phyloP scores from a whole-genome alignment of 345 rosid genomes.

The Salix exigua region DNA sequence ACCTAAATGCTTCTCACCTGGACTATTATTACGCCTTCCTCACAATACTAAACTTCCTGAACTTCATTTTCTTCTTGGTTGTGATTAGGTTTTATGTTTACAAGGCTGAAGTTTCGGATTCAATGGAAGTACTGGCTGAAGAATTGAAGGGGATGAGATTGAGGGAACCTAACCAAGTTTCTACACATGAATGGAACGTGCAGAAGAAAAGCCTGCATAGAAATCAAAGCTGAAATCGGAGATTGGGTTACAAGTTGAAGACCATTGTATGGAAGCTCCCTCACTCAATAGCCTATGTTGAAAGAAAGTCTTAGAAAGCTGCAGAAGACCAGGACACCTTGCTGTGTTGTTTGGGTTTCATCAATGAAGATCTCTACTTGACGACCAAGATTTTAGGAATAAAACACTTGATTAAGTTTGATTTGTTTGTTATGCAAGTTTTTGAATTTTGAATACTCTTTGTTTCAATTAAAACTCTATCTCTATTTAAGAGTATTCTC shows the following conservation, averaged over 20 bases:
- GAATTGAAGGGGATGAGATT: conserved; percentile 37
- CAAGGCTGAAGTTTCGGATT: conserved; percentile 60
- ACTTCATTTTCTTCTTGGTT: conserved; percentile 58
- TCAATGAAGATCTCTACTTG: too few species aligned
- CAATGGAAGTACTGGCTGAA: conserved; percentile 45
- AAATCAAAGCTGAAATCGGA: neutral
- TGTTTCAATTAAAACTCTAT: too few species aligned
- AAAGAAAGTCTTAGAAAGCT: too few species aligned
- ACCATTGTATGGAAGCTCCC: neutral
- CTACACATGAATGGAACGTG: neutral
- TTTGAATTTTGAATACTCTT: too few species aligned
- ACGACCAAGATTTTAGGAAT: too few species aligned
- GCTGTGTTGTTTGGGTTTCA: too few species aligned
- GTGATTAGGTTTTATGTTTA: conserved; percentile 56
- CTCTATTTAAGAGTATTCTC: too few species aligned
- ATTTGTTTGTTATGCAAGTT: too few species aligned
- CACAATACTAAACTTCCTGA: conserved; percentile 49
- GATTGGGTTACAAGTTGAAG: neutral
- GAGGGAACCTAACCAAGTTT: conserved; percentile 7
- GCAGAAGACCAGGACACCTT: too few species aligned
- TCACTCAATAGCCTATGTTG: neutral
- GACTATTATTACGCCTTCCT: conserved; percentile 74
- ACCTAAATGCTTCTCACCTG: conserved; percentile 68
- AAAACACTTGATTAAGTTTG: too few species aligned
- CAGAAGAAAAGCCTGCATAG: neutral